phyloP scores from a whole-genome alignment of 495 filamentous ascomycete genomes.

The Thermothielavioides terrestris region DNA sequence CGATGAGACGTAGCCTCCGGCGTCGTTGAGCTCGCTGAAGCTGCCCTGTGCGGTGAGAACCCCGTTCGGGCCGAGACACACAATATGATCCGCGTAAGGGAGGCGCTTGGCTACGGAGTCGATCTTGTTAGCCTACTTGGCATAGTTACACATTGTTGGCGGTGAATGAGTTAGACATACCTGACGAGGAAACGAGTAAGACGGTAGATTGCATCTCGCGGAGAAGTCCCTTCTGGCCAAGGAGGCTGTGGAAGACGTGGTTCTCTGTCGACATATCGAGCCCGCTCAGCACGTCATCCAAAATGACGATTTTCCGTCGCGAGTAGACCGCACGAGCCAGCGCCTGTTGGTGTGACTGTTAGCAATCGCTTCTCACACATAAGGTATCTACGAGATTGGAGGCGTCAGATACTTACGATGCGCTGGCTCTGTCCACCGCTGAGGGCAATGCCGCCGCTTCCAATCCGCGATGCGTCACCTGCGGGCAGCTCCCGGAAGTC shows the following conservation, averaged over 20 bases:
- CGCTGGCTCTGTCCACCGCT: constrained; percentile 35
- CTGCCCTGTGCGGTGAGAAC: constrained; percentile 42
- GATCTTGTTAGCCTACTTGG: neutral
- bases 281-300: constrained; percentile 36
- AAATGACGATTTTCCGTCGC: constrained; percentile 12
- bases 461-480: constrained; percentile 29
- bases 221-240: constrained; percentile 37
- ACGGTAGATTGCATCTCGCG: constrained; percentile 42
- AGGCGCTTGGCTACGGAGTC: constrained; percentile 25
- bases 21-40: constrained; percentile 21
- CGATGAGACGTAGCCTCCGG: constrained; percentile 16
- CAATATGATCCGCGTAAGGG: constrained; percentile 44
- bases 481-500: constrained; percentile 27
- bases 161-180: constrained; percentile 5
- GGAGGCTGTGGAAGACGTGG: constrained; percentile 46
- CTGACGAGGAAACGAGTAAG: constrained; percentile 32
- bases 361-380: no score
- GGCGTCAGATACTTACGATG: no score
- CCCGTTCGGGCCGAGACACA: constrained; percentile 41
- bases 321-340: constrained; percentile 21
- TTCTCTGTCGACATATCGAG: constrained; percentile 52
- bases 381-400: no score
- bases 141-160: no score
- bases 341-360: constrained; percentile 1
- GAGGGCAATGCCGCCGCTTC: constrained; percentile 27